Evolutionary conservation across 768 basidiomycete genomes (phyloP).

Genomic region (Mycena floridula): DNA sequence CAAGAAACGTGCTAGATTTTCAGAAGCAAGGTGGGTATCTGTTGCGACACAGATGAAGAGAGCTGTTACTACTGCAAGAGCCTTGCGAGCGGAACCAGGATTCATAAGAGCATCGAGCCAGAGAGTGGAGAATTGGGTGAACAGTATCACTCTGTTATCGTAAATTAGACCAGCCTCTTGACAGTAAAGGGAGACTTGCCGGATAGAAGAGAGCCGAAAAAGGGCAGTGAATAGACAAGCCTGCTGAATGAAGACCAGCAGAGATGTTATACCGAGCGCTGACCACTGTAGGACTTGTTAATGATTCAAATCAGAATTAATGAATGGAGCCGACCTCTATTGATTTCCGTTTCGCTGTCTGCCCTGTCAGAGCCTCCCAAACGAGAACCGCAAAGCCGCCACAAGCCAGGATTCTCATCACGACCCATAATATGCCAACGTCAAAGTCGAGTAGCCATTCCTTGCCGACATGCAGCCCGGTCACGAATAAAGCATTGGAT

Average conservation of each 20-base stretch:
- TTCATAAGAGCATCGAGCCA: conserved; percentile 55
- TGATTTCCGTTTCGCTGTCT: conserved; percentile 44
- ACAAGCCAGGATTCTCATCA: conserved; percentile 66
- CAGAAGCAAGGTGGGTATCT: conserved; percentile 41
- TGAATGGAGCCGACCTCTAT: conserved; percentile 46
- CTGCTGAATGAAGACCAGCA: conserved; percentile 64
- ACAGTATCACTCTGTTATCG: conserved; percentile 53
- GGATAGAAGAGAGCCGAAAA: conserved; percentile 58
- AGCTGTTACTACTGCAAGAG: conserved; percentile 39
- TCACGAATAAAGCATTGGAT: conserved; percentile 58
- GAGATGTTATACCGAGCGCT: conserved; percentile 58
- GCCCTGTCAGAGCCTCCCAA: conserved; percentile 53
- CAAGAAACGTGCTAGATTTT: conserved; percentile 35
- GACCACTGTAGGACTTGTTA: conserved; percentile 48
- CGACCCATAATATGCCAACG: conserved; percentile 70
- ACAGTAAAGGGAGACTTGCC: conserved; percentile 37
- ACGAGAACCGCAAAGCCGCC: conserved; percentile 60
- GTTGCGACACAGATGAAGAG: conserved; percentile 50
- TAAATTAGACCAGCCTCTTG: too few relatives aligned
- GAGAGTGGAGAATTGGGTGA: conserved; percentile 62
- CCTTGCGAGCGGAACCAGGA: conserved; percentile 44
- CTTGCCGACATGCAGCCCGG: conserved; percentile 57
- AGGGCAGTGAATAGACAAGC: conserved; percentile 63
- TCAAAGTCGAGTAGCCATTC: conserved; percentile 62
- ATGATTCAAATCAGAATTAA: conserved; percentile 4